These are phyloP conservation scores for Polygonum maritimum DNA, from an alignment of 148 eudicot species.

Conservation along the genomic window DNA sequence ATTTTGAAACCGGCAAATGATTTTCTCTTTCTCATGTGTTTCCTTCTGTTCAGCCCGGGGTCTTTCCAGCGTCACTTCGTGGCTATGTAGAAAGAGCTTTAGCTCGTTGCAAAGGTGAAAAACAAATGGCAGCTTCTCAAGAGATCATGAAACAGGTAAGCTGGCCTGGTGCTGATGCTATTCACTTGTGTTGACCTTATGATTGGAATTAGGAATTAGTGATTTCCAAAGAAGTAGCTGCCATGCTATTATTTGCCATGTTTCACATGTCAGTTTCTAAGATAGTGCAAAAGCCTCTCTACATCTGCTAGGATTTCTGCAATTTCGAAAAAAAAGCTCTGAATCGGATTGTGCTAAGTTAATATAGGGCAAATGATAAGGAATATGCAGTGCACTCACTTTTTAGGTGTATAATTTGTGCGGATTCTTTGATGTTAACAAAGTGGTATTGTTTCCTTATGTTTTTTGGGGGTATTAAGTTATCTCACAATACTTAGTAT, in stretches of 20 bases:
- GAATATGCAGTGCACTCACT: neutral
- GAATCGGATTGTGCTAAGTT: neutral
- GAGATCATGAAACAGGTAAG: conserved; percentile 79
- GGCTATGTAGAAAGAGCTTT: conserved; percentile 98
- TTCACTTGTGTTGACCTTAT: neutral
- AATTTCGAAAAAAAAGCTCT: neutral
- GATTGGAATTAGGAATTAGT: neutral
- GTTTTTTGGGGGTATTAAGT: neutral
- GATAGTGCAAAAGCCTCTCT: neutral
- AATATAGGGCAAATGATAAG: neutral
- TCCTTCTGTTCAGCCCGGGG: conserved; percentile 48
- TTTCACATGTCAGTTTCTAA: neutral
- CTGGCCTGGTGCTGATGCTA: neutral
- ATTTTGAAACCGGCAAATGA: neutral
- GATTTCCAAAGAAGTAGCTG: neutral
- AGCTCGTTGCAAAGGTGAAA: conserved; percentile 91
- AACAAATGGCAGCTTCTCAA: conserved; percentile 68
- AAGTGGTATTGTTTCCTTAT: neutral
- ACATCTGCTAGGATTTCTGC: neutral
- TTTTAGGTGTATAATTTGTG: neutral
- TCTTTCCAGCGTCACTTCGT: conserved; percentile 80
- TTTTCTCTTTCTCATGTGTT: conserved; percentile 1
- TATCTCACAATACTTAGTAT: neutral
- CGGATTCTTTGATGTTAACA: neutral
- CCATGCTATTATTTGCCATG: neutral